A percentile compares a stretch with the other conserved stretches of the same genome.
Conservation (phyloP, 2,329 filamentous ascomycete species). For the Trichoderma sp. region DNA sequence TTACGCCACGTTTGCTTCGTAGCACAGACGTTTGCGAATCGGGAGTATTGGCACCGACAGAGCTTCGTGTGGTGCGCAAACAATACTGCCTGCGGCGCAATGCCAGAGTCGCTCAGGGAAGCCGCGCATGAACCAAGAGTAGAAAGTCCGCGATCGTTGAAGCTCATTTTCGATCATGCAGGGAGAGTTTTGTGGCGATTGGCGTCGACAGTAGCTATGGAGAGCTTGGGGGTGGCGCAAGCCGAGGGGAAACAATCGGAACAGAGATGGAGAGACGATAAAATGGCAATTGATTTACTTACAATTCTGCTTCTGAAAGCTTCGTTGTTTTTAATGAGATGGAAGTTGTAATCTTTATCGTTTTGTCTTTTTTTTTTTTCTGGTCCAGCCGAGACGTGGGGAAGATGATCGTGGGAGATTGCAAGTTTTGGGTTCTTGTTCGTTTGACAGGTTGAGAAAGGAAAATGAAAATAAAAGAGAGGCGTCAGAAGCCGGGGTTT, state of each 20-base stretch:
- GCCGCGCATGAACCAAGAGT: background rate
- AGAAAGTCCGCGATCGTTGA: background rate
- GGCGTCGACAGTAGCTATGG: background rate
- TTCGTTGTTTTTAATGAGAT: background rate
- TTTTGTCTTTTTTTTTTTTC: background rate
- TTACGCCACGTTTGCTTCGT: background rate
- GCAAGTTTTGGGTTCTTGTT: constrained; percentile 5
- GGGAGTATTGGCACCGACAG: background rate
- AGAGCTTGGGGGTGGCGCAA: background rate
- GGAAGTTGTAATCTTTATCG: background rate
- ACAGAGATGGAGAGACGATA: background rate
- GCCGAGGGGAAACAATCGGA: background rate
- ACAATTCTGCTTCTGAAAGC: constrained; percentile 4
- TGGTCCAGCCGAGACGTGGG: constrained; percentile 24
- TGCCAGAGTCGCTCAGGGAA: background rate
- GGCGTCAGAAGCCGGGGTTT: constrained; percentile 10
- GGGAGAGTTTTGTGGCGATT: background rate
- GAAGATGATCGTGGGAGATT: background rate
- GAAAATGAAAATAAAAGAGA: constrained; percentile 15
- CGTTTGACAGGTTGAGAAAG: constrained; percentile 19
- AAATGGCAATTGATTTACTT: background rate
- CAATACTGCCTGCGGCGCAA: constrained; percentile 7
- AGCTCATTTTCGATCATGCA: background rate
- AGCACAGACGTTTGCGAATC: background rate
- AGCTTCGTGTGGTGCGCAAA: background rate